Percentiles rank a stretch among this genome's conserved stretches.
phyloP scores from a whole-genome alignment of 106 monocot genomes.

The Agapanthus africanus region DNA sequence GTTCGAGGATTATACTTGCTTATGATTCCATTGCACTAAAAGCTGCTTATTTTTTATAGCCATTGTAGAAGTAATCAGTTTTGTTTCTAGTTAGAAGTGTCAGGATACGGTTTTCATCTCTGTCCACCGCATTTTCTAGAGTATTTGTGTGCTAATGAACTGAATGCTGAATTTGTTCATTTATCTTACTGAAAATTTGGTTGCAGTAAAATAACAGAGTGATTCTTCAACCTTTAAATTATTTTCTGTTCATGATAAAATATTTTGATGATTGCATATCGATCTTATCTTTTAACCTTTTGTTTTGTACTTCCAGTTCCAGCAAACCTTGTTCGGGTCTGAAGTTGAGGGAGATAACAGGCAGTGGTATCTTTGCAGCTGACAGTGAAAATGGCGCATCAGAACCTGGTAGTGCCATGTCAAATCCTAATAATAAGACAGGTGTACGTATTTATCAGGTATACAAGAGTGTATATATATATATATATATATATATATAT shows the following conservation, averaged over 20 bases:
- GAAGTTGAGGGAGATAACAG: conserved; percentile 85
- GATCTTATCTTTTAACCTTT: not conserved
- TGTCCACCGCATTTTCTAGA: not conserved
- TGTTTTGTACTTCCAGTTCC: conserved; percentile 10
- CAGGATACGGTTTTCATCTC: not conserved
- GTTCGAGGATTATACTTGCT: too few species aligned
- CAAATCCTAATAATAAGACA: conserved; percentile 36
- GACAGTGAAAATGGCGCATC: conserved; percentile 32
- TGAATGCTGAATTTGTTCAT: too few species aligned
- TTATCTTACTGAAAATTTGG: not conserved
- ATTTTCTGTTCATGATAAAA: not conserved
- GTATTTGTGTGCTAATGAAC: too few species aligned
- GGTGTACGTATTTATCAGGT: conserved; percentile 49
- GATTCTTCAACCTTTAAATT: not conserved
- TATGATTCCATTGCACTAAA: too few species aligned
- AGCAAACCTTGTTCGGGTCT: conserved; percentile 80
- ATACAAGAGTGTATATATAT: too few species aligned
- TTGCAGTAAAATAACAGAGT: not conserved
- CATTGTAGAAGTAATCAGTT: too few species aligned
- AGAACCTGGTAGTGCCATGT: conserved; percentile 34
- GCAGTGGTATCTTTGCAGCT: conserved; percentile 77
- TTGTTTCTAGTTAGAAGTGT: not conserved
- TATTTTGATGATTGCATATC: not conserved
- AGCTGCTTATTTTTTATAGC: too few species aligned
- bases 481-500: too few species aligned